Base-by-base conservation (phyloP, 495 filamentous ascomycete genomes). In the Bacidia rubella region DNA sequence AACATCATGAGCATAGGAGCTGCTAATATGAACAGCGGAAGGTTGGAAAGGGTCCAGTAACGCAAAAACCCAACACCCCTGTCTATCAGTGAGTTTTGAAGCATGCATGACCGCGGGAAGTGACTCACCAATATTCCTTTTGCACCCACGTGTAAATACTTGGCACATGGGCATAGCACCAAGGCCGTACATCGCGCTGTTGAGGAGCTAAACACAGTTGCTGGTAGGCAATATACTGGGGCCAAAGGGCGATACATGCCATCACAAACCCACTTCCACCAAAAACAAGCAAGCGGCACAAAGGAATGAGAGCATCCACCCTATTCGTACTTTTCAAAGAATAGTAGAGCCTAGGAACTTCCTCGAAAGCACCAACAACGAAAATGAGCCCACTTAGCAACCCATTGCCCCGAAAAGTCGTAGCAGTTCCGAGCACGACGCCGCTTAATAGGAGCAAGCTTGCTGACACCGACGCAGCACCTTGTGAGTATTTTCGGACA, bases 141-240 rank as follows among this genome's bases (percentile, higher is more conserved):
- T 98, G 93, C 11, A 96, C 93, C 71, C 82, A 98, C 20, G 78
- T 70, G 66, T 94, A 98, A 39, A 97, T 86, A 65, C 87, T 95
- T 15, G 93, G 92, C 19, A 87, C 22, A 5, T 64, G 54, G 19
- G 68, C 70, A 23, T 66, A 65, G 60, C 92, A 98, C 92, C 92
- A 98, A 7, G 80, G 79, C 50, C 85, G 72, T 22, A 55, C 52
- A 9, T 59, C 56, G 23, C 62, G 55, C 9, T 49, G 57, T 1
- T 59, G 61, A 26, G 60, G 50, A 11, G 44, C 57, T 42, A 60
- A 60, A 64, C 92, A 98, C 63, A 80, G 95, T 29, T 77, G 71
- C 26, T 60, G 62, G 63, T 85, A 97, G 12, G 90, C 92, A 46
- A 85, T 59, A 22, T 70, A 66, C 59, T 98, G 93, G 10, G 92